Conservation (phyloP, 371 early-diverging fungal genomes). For the Mucor saturninus region DNA sequence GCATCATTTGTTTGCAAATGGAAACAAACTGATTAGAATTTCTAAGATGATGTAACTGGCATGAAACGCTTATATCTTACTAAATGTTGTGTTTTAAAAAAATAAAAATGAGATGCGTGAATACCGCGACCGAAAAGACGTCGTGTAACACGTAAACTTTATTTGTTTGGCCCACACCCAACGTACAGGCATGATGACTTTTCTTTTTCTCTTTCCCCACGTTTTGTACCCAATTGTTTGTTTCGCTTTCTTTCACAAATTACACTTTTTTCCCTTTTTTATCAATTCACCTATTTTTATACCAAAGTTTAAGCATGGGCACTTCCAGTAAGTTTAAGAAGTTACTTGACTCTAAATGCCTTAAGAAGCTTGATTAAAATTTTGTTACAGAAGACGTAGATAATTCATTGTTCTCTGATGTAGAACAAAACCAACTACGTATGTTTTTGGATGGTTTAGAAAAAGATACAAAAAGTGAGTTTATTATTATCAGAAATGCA, state of each 20-base stretch:
- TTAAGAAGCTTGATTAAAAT: too few relatives aligned
- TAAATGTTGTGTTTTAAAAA: background rate
- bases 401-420: slow-evolving; percentile 21
- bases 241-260: background rate
- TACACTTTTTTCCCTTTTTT: background rate
- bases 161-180: background rate
- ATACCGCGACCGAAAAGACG: background rate
- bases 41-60: too few relatives aligned
- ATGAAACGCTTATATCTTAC: background rate
- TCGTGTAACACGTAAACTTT: background rate
- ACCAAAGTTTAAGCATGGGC: background rate
- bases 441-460: slow-evolving; percentile 25
- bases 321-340: slow-evolving; percentile 6
- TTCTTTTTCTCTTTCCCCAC: slow-evolving; percentile 11
- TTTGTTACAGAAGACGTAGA: background rate
- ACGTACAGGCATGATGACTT: slow-evolving; percentile 9
- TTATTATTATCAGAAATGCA: background rate
- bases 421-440: slow-evolving; percentile 18
- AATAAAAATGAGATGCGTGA: background rate
- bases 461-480: slow-evolving; percentile 1
- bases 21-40: too few relatives aligned
- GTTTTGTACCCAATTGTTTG: slow-evolving; percentile 13
- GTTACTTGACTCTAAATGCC: background rate
- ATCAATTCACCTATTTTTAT: background rate
- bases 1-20: too few relatives aligned